Base-by-base conservation (phyloP, 164 flowering plant genomes). In the Vitis cinerea region DNA sequence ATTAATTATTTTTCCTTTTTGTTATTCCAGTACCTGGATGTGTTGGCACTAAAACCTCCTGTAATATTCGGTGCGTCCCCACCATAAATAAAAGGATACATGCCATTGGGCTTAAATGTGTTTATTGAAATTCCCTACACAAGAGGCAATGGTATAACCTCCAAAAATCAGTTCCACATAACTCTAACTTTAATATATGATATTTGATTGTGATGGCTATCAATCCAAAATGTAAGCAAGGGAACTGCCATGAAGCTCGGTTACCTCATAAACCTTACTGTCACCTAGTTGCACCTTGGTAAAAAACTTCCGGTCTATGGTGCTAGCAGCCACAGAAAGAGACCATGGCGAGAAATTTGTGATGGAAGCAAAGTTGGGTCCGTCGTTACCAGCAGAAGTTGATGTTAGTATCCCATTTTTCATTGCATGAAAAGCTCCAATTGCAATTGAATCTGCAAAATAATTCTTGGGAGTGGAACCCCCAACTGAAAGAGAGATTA, bases 291-390 rank as follows among this genome's bases (percentile, higher is more conserved):
- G 52, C 4, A 82, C 79, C 37, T 51, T 19, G 17, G 83, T 70
- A 23, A 66, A 1, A 49, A 72, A 79, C 61, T 76, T 77, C 16
- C 85, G 17, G 30, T 76, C 84, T 1, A 71, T 76, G 13, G 80
- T 78, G 61, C 74, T 78, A 2, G 87, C 85, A n/a, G 82, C 84
- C 27, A 82, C 84, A 10, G 84, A 63, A 2, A 82, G 74, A 29
- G 77, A 60, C 87, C 87, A 84, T 0, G 87, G 87, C 6, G 85
- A 71, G 3, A 77, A 19, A 48, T 79, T 80, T 4, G 71, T n/a
- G 30, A 79, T 59, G 8, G 77, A 58, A 10, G 8, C 62, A 8
- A 23, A 66, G 2, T 13, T 31, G 30, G 85, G 85, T 7, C 85
- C 85, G 0, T 8, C 12, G 54, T 83, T 78, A 15, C 83, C 83